Conservation (phyloP, 2,329 filamentous ascomycete genomes). For the Fusarium brachygibbosum region DNA sequence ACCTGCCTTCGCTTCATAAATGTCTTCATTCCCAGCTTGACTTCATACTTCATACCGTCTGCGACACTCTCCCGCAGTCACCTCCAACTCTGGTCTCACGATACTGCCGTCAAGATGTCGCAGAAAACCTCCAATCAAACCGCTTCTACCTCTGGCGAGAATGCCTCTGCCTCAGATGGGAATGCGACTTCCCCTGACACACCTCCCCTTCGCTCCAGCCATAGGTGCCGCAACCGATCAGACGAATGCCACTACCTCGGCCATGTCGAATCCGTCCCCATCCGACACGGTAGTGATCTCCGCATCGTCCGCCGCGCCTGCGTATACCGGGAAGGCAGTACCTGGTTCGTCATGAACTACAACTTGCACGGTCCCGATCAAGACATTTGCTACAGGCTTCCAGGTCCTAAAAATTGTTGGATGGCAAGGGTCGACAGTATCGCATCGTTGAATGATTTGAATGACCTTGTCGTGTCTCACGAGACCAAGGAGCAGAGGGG, state of each 20-base stretch:
- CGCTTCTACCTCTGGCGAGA: accelerated
- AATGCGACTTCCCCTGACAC: no score
- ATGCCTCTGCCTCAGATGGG: accelerated
- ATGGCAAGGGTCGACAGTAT: background rate
- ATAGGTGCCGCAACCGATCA: no score
- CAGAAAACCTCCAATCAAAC: background rate
- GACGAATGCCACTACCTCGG: background rate
- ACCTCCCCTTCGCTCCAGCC: no score
- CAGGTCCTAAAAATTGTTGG: background rate
- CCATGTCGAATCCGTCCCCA: background rate
- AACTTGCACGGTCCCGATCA: accelerated
- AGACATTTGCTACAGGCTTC: background rate
- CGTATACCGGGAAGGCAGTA: accelerated
- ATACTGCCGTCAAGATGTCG: background rate
- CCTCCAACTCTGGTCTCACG: no score
- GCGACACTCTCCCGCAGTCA: background rate
- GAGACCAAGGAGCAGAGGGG: background rate
- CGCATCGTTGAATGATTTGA: background rate
- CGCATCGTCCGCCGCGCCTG: background rate
- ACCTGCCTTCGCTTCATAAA: background rate
- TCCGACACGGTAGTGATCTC: background rate
- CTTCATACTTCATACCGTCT: no score
- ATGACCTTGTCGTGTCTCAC: background rate
- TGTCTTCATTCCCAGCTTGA: background rate
- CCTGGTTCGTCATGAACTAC: background rate